A percentile compares a stretch with the other conserved stretches of the same genome.
These are phyloP conservation scores for Melanogaster broomeanus DNA, from an alignment of 768 basidiomycete species.

Conservation along the genomic window DNA sequence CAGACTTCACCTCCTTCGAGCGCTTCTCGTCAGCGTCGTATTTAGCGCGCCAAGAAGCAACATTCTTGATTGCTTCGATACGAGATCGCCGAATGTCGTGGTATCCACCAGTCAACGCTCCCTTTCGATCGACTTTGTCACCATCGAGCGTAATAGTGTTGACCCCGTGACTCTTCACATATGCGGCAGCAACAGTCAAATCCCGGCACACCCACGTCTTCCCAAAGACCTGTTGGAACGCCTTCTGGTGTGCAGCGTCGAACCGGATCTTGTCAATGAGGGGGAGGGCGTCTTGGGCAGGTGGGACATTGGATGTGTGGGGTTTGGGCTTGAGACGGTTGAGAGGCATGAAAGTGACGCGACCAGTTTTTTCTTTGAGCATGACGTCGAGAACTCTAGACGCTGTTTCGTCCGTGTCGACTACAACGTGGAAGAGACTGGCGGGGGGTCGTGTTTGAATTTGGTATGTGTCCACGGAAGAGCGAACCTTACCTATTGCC, in stretches of 20 bases:
- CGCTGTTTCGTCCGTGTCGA: conserved; percentile 95
- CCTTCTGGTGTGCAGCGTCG: conserved; percentile 68
- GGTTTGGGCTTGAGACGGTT: conserved; percentile 88
- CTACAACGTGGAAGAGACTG: conserved; percentile 93
- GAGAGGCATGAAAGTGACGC: conserved; percentile 98
- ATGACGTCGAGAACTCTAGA: conserved; percentile 89
- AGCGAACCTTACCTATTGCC: conserved; percentile 75
- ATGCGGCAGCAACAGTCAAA: conserved; percentile 88
- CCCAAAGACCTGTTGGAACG: conserved; percentile 96
- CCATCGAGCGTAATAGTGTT: conserved; percentile 98
- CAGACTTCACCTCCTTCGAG: conserved; percentile 72
- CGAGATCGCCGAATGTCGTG: conserved; percentile 90
- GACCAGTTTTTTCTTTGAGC: conserved; percentile 90
- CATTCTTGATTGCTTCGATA: conserved; percentile 80
- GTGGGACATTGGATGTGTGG: conserved; percentile 51
- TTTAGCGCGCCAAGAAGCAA: conserved; percentile 74
- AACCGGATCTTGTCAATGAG: conserved; percentile 83
- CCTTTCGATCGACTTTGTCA: conserved; percentile 96
- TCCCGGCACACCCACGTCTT: conserved; percentile 96
- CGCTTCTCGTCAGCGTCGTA: conserved; percentile 64
- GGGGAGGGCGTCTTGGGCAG: conserved; percentile 75
- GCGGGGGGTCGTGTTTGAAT: conserved; percentile 9
- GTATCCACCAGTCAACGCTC: conserved; percentile 93
- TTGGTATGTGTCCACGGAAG: background rate
- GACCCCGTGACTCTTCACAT: conserved; percentile 91